phyloP scores from a whole-genome alignment of 441 rosid species.

The Flueggea neowawraea region DNA sequence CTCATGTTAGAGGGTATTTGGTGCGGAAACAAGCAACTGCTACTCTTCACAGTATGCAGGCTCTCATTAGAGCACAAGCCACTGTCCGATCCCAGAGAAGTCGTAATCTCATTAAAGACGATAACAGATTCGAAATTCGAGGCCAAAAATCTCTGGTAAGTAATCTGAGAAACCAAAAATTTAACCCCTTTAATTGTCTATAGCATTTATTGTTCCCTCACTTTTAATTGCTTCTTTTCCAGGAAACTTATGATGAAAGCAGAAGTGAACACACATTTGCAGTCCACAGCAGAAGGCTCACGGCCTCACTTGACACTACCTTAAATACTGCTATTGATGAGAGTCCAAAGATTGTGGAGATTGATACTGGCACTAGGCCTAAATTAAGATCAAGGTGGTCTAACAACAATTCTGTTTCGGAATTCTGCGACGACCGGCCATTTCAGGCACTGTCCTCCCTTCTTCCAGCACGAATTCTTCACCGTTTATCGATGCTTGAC shows the following conservation, averaged over 20 bases:
- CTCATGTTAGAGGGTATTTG: slow-evolving; percentile 71
- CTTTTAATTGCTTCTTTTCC: not conserved
- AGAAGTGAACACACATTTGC: slow-evolving; percentile 57
- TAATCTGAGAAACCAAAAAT: not conserved
- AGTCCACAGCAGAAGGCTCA: slow-evolving; percentile 72
- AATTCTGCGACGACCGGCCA: slow-evolving; percentile 49
- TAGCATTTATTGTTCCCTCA: not conserved
- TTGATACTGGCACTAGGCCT: slow-evolving; percentile 72
- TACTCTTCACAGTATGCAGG: slow-evolving; percentile 67
- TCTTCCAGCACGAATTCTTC: slow-evolving; percentile 22
- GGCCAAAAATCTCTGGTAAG: slow-evolving; percentile 57
- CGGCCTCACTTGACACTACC: slow-evolving; percentile 42
- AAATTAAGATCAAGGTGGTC: slow-evolving; percentile 61
- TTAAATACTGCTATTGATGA: slow-evolving; percentile 37
- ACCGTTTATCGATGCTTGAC: slow-evolving; percentile 29
- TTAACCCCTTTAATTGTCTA: not conserved
- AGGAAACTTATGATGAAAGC: slow-evolving; percentile 29
- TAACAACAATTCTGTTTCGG: slow-evolving; percentile 33
- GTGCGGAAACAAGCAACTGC: slow-evolving; percentile 73
- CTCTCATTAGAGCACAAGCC: slow-evolving; percentile 69
- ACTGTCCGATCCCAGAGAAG: slow-evolving; percentile 32
- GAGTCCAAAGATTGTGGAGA: slow-evolving; percentile 85
- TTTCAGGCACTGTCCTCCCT: slow-evolving; percentile 38
- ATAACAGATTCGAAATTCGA: slow-evolving; percentile 21
- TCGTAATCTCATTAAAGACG: slow-evolving; percentile 11